Evolutionary conservation across 139 green algal genomes (phyloP), one percentile per base, ranked within the genome.

Genomic region (Coccomyxa sp.): DNA sequence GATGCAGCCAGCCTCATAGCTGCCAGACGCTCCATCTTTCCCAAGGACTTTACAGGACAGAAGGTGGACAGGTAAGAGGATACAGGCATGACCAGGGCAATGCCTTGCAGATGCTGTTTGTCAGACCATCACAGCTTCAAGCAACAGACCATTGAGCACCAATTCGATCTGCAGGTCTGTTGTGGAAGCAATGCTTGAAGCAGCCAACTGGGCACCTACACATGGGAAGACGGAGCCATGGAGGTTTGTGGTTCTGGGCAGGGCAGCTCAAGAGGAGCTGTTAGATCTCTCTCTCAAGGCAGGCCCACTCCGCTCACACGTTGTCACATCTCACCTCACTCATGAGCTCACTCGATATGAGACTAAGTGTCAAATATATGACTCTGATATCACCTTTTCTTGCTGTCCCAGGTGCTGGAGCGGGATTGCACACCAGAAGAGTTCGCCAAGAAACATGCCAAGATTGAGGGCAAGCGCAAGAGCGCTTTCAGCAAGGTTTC

Each of bases 171-270:
- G 51, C 28, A 82, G 81, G 78, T 59, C 83, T 57, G 57, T 77
- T n/a, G 13, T 92, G 14, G 79, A 89, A 23, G 10, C 28, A 28
- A 79, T 89, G 32, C 78, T 89, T 16, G 83, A 88, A 51, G 91
- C 91, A 12, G 90, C 88, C 21, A 88, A 90, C 67, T 94, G 91
- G 91, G 91, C 91, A 0, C 91, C 91, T n/a, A 93, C 90, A 15
- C 91, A 94, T 79, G 88, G 89, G 51, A 84, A 83, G 23, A 94
- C 89, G 16, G 88, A 94, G 84, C 91, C 91, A 1, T 94, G 91
- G 91, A 80, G 88, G 59, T 93, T 93, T 82, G 86, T 91, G 31
- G 91, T 94, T n/a, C 86, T 94, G 25, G 67, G 83, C 13, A 86
- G 82, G 10, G 78, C 81, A 9, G 60, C 58, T 14, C 89, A 93